Base-by-base conservation (phyloP, 2,329 filamentous ascomycete species). In the Scortechinia acanthostroma region DNA sequence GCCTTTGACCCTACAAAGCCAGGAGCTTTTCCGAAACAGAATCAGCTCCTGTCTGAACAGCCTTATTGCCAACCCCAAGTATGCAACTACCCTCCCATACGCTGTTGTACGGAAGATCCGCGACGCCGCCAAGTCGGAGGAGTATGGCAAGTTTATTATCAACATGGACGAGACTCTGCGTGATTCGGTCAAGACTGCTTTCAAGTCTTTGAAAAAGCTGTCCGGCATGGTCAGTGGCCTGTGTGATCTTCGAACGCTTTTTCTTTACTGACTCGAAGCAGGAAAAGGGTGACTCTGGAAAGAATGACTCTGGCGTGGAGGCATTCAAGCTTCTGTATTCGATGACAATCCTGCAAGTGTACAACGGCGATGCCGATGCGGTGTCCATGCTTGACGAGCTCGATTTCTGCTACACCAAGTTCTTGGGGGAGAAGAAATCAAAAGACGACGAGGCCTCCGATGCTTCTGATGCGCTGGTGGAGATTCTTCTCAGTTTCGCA, bases 321-420 rank as follows among this genome's bases (percentile, higher is more conserved):
- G 77, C 77, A 0, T 77, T 83, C 51, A 70, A 71, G 46, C 66
- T 83, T 4, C 68, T 85, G 3, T 80, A 80, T 55, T 73, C 75
- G 2, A 64, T 84, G 50, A 74, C 77, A 0, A 67, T 84, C 14
- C 59, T 85, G 3, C 77, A 84, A 56, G 72, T 82, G 15, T 83
- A 83, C 61, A 77, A 77, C 45, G 77, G 77, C 16, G 80, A 86
- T 50, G 65, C 71, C 0, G 81, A 85, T 51, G 76, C 78, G 2
- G 68, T 81, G 15, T 49, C 50, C 13, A 50, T 57, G 21, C 50
- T 57, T 1, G 52, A 55, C 6, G 53, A 56, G 16, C 45, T 56
- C 14, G 47, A 52, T 22, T 42, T 52, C 2, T 51, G 52, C 23
- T 53, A 53, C 33, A 47, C 53, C n/a, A 54, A 51, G 33, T 49